Conservation (phyloP, 148 eudicot genomes). For the Hydrangea macrophylla region DNA sequence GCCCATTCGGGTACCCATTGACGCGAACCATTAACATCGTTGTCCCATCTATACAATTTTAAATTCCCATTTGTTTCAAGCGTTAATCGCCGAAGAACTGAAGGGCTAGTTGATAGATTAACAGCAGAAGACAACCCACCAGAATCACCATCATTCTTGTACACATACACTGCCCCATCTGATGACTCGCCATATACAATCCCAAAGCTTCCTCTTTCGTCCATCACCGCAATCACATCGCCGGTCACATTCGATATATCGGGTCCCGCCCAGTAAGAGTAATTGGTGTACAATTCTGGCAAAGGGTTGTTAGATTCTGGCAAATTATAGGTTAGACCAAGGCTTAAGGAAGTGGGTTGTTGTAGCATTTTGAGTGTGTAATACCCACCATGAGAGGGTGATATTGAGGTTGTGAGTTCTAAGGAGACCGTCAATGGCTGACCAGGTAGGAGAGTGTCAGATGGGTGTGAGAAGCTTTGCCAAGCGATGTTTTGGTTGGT, state of each 20-base stretch:
- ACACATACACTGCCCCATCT: constrained; percentile 76
- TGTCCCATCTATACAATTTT: constrained; percentile 70
- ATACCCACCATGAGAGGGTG: constrained; percentile 51
- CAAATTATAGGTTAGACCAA: constrained; percentile 65
- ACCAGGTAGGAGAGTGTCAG: constrained; percentile 83
- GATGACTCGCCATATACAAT: constrained; percentile 67
- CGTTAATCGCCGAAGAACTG: constrained; percentile 43
- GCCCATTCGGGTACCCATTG: constrained; percentile 97
- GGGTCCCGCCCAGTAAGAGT: constrained; percentile 81
- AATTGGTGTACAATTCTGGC: constrained; percentile 39
- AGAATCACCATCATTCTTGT: constrained; percentile 62
- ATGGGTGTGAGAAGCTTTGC: constrained; percentile 78
- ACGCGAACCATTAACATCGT: constrained; percentile 65
- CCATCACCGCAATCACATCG: constrained; percentile 65
- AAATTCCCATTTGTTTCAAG: constrained; percentile 74
- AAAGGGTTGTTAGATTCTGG: constrained; percentile 38
- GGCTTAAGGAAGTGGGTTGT: constrained; percentile 71
- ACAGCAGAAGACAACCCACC: constrained; percentile 41
- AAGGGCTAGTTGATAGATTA: constrained; percentile 32
- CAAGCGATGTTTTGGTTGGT: constrained; percentile 29
- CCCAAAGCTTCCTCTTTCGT: constrained; percentile 77
- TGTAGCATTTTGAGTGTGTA: constrained; percentile 79
- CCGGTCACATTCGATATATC: constrained; percentile 84
- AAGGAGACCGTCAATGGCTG: constrained; percentile 59
- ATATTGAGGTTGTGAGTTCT: constrained; percentile 41